Conservation (phyloP, 257 asterid species). For the Nicotiana tomentosiformis region DNA sequence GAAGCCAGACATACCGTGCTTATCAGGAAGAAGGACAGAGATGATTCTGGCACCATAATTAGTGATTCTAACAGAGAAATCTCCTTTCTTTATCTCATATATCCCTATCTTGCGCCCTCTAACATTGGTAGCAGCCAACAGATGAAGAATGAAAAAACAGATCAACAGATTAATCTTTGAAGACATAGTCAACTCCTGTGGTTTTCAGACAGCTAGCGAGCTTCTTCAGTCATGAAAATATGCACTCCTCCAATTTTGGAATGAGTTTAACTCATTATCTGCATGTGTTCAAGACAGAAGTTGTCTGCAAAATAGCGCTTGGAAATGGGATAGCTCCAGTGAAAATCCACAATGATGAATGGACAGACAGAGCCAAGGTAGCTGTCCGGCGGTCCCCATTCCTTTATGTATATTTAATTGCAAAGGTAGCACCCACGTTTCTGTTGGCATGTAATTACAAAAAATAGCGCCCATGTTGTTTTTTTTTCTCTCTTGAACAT, state of each 20-base stretch:
- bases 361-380: no score
- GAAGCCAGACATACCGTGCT: background rate
- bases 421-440: no score
- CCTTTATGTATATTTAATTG: no score
- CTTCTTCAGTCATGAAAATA: background rate
- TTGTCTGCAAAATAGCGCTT: background rate
- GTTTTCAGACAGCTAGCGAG: no score
- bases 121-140: background rate
- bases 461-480: no score
- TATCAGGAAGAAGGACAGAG: constrained; percentile 17
- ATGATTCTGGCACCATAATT: constrained; percentile 19
- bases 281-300: background rate
- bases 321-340: background rate
- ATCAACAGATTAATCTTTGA: constrained; percentile 12
- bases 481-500: no score
- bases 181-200: constrained; percentile 16
- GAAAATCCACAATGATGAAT: background rate
- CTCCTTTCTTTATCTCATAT: constrained; percentile 13
- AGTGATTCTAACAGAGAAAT: constrained; percentile 12
- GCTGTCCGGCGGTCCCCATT: no score
- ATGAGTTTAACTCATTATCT: no score
- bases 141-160: constrained; percentile 20
- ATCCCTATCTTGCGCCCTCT: background rate
- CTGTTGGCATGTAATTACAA: no score
- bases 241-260: background rate